Conservation (phyloP, 441 rosid genomes). For the Populus hybrid region DNA sequence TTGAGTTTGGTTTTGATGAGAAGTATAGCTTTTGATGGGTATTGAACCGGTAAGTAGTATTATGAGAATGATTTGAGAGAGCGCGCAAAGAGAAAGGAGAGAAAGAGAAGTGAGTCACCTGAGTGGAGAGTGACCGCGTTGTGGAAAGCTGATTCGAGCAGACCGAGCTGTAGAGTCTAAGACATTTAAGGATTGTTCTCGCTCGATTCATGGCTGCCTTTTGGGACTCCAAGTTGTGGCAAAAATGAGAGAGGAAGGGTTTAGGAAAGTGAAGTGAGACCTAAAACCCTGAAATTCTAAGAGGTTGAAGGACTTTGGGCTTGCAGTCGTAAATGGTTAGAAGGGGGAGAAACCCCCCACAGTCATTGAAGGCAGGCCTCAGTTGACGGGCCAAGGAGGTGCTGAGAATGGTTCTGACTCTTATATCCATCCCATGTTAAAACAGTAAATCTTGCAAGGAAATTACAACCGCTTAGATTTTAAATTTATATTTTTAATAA, state of each 20-base stretch:
- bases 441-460: no score
- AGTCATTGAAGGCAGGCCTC: not conserved
- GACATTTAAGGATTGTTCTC: conserved; percentile 35
- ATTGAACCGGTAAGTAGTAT: conserved; percentile 19
- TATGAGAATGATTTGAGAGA: conserved; percentile 14
- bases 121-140: conserved; percentile 31
- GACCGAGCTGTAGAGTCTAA: conserved; percentile 37
- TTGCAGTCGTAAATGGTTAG: not conserved
- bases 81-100: conserved; percentile 18
- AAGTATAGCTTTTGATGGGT: conserved; percentile 30
- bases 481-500: no score
- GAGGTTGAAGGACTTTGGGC: not conserved
- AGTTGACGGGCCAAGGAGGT: not conserved
- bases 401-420: not conserved
- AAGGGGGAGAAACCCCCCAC: not conserved
- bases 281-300: not conserved
- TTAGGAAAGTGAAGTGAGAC: not conserved
- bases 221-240: not conserved
- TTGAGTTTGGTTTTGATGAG: conserved; percentile 46
- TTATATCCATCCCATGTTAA: not conserved
- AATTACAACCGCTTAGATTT: fast-evolving
- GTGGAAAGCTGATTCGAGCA: conserved; percentile 27
- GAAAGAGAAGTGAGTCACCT: conserved; percentile 45
- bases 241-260: not conserved
- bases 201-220: conserved; percentile 55